Conservation (phyloP, 352 stramenopile genomes). For the Phytophthora syringae region DNA sequence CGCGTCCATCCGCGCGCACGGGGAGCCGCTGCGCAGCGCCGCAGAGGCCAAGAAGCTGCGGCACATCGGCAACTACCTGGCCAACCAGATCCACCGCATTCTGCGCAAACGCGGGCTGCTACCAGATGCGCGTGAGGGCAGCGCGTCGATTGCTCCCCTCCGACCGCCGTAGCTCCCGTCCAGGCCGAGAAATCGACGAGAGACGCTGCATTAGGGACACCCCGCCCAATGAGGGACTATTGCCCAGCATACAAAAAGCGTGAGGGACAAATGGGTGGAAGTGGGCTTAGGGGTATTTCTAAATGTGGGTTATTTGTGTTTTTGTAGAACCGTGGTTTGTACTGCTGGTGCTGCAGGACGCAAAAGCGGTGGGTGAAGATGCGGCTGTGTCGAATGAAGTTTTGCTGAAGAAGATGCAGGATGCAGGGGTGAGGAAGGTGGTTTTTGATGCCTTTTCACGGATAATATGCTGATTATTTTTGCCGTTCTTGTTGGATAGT, state of each 20-base stretch:
- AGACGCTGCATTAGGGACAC: background rate
- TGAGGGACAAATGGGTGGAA: constrained; percentile 22
- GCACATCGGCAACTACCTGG: constrained; percentile 87
- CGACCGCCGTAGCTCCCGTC: background rate
- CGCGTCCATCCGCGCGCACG: constrained; percentile 64
- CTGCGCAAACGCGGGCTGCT: constrained; percentile 51
- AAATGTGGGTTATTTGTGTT: background rate
- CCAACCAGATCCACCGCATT: constrained; percentile 85
- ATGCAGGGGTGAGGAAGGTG: constrained; percentile 46
- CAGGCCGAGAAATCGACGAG: constrained; percentile 13
- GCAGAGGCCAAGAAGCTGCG: constrained; percentile 69
- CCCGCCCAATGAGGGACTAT: constrained; percentile 36
- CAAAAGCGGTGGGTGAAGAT: constrained; percentile 40
- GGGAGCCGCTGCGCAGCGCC: constrained; percentile 48
- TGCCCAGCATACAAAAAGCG: constrained; percentile 51
- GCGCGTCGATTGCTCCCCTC: background rate
- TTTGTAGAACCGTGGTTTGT: constrained; percentile 80
- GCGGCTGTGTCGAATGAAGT: constrained; percentile 44
- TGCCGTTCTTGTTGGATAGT: constrained; percentile 39
- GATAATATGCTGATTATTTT: background rate
- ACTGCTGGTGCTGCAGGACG: constrained; percentile 55
- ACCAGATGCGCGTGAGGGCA: background rate
- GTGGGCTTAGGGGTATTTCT: background rate
- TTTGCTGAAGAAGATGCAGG: constrained; percentile 60
- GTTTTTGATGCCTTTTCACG: background rate